phyloP scores from a whole-genome alignment of 2,329 filamentous ascomycete genomes.

The Neofusicoccum sp. region DNA sequence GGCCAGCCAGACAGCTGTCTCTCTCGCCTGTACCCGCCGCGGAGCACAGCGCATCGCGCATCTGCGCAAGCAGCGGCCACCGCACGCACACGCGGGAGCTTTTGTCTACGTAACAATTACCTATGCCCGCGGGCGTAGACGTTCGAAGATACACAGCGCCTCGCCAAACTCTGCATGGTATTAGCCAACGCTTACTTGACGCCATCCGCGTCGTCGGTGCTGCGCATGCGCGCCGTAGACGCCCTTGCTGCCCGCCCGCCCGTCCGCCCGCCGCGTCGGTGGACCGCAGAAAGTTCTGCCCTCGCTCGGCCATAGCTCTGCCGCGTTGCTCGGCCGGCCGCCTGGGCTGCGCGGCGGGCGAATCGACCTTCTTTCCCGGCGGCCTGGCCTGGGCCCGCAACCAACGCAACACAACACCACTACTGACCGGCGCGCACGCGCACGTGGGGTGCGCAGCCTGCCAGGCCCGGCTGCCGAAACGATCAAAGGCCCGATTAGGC shows the following conservation, averaged over 20 bases:
- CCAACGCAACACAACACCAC: neutral
- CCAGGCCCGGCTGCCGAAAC: neutral
- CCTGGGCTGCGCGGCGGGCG: too few species aligned
- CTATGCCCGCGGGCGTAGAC: constrained; percentile 20
- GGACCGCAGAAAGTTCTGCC: neutral
- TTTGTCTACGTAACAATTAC: constrained; percentile 20
- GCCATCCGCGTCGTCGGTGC: neutral
- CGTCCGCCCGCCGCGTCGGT: neutral
- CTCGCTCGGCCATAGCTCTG: neutral
- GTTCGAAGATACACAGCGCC: constrained; percentile 15
- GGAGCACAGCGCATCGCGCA: neutral
- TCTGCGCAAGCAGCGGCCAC: constrained; percentile 1
- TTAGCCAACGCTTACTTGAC: constrained; percentile 8
- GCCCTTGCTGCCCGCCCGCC: neutral
- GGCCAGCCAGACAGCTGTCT: neutral
- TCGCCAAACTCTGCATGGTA: constrained; percentile 2
- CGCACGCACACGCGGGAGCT: neutral
- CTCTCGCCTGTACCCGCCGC: neutral
- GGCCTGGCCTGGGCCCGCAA: too few species aligned
- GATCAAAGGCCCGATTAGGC: constrained; percentile 6
- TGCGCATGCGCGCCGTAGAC: neutral
- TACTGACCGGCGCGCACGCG: neutral
- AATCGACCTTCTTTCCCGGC: too few species aligned
- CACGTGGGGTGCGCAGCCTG: neutral
- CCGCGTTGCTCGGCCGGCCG: neutral